Percentiles rank a stretch among this genome's conserved stretches.
These are phyloP conservation scores for Ascochyta viciae-villosae DNA, from an alignment of 2,329 filamentous ascomycete species.

Conservation along the genomic window DNA sequence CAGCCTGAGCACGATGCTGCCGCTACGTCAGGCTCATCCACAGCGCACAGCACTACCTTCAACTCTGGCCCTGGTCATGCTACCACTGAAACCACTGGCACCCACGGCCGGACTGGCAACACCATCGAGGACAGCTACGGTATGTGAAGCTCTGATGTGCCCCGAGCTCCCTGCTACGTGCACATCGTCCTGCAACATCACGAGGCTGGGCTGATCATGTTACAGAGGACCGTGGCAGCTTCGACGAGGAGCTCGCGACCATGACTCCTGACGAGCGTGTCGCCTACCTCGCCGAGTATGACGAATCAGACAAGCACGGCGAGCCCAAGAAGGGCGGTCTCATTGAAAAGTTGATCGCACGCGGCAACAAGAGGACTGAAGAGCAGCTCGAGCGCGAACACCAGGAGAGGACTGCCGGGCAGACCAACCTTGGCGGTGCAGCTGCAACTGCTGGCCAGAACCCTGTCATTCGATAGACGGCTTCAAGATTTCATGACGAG, in stretches of 20 bases:
- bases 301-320: conserved; percentile 43
- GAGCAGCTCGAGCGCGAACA: conserved; percentile 41
- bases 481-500: conserved; percentile 1
- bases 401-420: conserved; percentile 28
- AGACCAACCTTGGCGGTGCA: conserved; percentile 9
- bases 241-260: conserved; percentile 43
- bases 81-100: conserved; percentile 29
- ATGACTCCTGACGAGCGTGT: conserved; percentile 45
- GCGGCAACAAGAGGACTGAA: conserved; percentile 46
- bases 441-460: conserved; percentile 17
- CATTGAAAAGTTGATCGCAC: conserved; percentile 43
- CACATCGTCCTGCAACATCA: not conserved
- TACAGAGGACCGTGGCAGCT: conserved; percentile 39
- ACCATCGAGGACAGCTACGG: conserved; percentile 17
- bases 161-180: not conserved
- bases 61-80: conserved; percentile 22
- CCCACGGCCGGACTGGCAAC: conserved; percentile 13
- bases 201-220: conserved; percentile 3
- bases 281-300: conserved; percentile 45
- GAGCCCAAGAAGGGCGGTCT: conserved; percentile 43
- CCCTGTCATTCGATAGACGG: conserved; percentile 14
- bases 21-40: conserved; percentile 8
- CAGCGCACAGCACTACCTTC: conserved; percentile 18
- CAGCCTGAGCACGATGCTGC: conserved; percentile 31
- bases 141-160: not conserved